Evolutionary conservation across 495 filamentous ascomycete genomes (phyloP).

Genomic region (Achaetomiella virescens): DNA sequence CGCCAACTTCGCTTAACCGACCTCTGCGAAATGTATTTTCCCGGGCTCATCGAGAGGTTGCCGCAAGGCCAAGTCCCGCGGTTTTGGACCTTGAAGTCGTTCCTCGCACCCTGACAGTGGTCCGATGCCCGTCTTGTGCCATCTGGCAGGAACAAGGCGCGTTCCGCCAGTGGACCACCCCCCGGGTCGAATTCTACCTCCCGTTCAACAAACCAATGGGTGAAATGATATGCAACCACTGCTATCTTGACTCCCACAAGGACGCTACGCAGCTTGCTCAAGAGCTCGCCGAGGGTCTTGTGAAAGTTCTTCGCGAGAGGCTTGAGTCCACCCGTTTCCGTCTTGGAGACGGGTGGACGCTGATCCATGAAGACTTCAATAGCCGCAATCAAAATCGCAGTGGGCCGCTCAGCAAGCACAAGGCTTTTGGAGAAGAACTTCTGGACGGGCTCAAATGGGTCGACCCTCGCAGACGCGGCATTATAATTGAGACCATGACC

Average conservation of each 20-base stretch:
- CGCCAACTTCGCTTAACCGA: background rate
- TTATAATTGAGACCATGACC: background rate
- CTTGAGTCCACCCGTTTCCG: background rate
- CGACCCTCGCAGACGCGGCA: background rate
- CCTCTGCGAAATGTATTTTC: background rate
- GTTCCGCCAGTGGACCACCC: background rate
- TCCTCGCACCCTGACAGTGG: background rate
- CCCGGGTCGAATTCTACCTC: background rate
- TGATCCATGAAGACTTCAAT: background rate
- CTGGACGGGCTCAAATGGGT: background rate
- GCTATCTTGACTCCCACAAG: background rate
- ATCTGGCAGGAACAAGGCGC: constrained; percentile 1
- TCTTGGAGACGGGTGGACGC: background rate
- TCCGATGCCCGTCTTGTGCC: constrained; percentile 1
- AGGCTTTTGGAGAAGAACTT: background rate
- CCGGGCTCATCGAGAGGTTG: background rate
- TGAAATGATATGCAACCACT: constrained; percentile 3
- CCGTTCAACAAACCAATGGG: background rate
- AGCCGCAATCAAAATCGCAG: background rate
- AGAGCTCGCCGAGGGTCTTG: background rate
- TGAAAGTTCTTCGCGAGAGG: background rate
- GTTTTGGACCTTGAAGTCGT: background rate
- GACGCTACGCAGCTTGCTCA: background rate
- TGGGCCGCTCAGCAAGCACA: background rate
- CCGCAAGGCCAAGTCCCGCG: background rate